phyloP scores from a whole-genome alignment of 2,329 filamentous ascomycete genomes.

The Trichoderma asperellum region DNA sequence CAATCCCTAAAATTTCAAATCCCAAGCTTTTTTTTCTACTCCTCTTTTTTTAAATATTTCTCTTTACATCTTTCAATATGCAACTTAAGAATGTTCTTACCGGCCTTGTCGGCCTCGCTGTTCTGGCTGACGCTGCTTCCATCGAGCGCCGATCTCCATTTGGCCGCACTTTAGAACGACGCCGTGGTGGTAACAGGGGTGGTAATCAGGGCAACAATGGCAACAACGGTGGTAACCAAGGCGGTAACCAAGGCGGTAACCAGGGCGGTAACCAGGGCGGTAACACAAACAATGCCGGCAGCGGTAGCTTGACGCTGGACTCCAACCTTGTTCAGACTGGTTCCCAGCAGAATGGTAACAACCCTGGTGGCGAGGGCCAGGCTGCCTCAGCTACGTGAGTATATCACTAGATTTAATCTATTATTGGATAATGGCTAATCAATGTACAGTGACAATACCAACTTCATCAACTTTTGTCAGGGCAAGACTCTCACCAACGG shows the following conservation, averaged over 20 bases:
- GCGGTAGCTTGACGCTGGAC: slow-evolving; percentile 44
- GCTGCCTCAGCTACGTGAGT: slow-evolving; percentile 57
- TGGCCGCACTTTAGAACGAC: slow-evolving; percentile 45
- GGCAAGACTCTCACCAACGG: slow-evolving; percentile 63
- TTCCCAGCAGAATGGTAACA: slow-evolving; percentile 54
- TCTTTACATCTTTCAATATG: slow-evolving; percentile 48
- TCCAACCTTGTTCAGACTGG: slow-evolving; percentile 54
- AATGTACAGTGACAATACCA: slow-evolving; percentile 55
- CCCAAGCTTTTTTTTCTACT: slow-evolving; percentile 38
- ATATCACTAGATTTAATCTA: slow-evolving; percentile 43
- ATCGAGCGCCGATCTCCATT: slow-evolving; percentile 46
- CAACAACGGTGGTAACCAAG: slow-evolving; percentile 33
- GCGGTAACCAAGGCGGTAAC: slow-evolving; percentile 27
- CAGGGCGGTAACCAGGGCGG: neutral
- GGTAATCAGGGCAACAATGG: slow-evolving; percentile 34
- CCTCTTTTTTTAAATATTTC: neutral
- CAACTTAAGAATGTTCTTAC: slow-evolving; percentile 56
- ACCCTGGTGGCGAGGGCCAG: slow-evolving; percentile 51
- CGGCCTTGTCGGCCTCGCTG: slow-evolving; percentile 51
- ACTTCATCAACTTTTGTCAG: slow-evolving; percentile 67
- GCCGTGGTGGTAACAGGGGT: slow-evolving; percentile 34
- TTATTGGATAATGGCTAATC: slow-evolving; percentile 46
- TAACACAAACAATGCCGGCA: slow-evolving; percentile 28
- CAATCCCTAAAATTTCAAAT: slow-evolving; percentile 40
- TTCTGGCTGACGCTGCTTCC: slow-evolving; percentile 50